Base-by-base conservation (phyloP, 1,284 basidiomycete species). In the Tylopilus sp. region DNA sequence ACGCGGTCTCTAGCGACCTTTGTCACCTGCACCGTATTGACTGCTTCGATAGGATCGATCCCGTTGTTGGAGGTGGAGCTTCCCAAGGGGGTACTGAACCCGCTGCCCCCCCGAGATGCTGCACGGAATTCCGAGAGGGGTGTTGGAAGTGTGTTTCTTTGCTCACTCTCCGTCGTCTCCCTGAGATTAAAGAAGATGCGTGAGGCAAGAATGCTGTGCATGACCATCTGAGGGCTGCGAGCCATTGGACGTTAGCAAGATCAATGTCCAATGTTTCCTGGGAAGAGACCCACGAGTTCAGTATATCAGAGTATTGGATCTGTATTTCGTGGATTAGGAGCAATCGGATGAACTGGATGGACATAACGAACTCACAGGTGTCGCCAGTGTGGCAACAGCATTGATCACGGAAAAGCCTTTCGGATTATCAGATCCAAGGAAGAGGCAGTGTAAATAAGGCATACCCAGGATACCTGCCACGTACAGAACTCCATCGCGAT, bases 161-260 rank as follows among this genome's bases (percentile, higher is more conserved):
- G 38, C 31, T 52, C 51, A 44, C 16, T 39, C 26, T n/a, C 50
- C n/a, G 25, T 36, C 8, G 58, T 61, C 38, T 63, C 56, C 39
- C 55, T 52, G n/a, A 61, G 57, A 40, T 64, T 61, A 21, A 61
- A 61, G 42, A 64, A 61, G 25, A 61, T 57, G 6, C 59, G 59
- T n/a, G 61, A 62, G 1, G 61, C 55, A 46, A 61, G 55, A 28
- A 61, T 53, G 16, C 55, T 61, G 23, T 64, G 59, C 41, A 50
- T 48, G 34, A 52, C 59, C 44, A 64, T 39, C 29, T 64, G 59
- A 29, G 55, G 59, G 26, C 59, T 61, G 10, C 9, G 16, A 37
- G 18, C 38, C 19, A 37, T 2, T 15, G 11, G 13, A 44, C 12
- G 28, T 55, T 33, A 60, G 52, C 25, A 30, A 38, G 9, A 15